phyloP scores from a whole-genome alignment of 1,284 basidiomycete genomes.

The Agaricales sp. region DNA sequence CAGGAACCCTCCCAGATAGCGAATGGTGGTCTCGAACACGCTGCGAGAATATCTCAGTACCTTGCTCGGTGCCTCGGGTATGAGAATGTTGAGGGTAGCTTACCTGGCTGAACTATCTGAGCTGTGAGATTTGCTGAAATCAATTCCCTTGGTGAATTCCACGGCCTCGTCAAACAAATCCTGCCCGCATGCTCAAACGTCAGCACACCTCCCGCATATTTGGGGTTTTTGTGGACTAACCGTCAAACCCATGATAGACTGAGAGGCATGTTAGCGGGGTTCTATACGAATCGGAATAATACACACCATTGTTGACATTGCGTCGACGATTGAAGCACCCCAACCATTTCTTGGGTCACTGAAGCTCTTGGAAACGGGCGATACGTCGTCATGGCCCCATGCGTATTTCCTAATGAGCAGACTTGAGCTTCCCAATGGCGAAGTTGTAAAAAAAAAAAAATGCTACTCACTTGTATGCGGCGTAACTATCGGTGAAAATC shows the following conservation, averaged over 20 bases:
- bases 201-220: no score
- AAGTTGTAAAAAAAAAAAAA: neutral
- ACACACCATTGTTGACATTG: neutral
- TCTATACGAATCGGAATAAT: neutral
- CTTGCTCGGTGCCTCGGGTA: neutral
- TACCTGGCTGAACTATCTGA: neutral
- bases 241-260: neutral
- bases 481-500: slow-evolving; percentile 28
- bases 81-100: neutral
- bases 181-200: no score
- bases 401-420: neutral
- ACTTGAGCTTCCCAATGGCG: neutral
- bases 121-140: neutral
- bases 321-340: neutral
- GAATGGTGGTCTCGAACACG: slow-evolving; percentile 45
- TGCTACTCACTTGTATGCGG: neutral
- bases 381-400: slow-evolving; percentile 1
- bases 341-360: neutral
- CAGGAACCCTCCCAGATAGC: slow-evolving; percentile 17
- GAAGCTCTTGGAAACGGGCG: neutral
- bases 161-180: neutral
- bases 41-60: slow-evolving; percentile 15
- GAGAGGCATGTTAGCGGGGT: no score
- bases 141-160: neutral
- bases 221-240: no score